Base-by-base conservation (phyloP, 768 basidiomycete species). In the Pleurotus tuber-regium region DNA sequence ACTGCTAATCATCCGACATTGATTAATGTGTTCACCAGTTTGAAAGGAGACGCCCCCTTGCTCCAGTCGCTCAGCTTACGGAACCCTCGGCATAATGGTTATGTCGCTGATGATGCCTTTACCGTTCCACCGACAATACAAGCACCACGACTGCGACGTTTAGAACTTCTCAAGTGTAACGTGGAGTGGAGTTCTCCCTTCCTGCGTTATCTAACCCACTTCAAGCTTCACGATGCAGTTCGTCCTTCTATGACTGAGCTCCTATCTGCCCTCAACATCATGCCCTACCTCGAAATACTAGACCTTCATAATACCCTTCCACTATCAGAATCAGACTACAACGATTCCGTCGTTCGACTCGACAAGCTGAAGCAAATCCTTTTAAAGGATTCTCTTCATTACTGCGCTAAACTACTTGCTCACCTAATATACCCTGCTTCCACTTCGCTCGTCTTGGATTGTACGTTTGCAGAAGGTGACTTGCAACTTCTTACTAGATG, bases 221-320 rank as follows among this genome's bases (percentile, higher is more conserved):
- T 78, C 24, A 67, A 64, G 36, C 55, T 78, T 8, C 57, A 66
- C 33, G 51, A 68, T 51, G 39, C 57, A 7, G 55, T 60, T 19
- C 66, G 65, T 24, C 70, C 71, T 1, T 59, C 66, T 5, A 61
- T 64, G 25, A 51, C 52, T 4, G 65, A 69, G 40, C 58, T 78
- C 21, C 46, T 67, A n/a, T 53, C 60, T 19, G 62, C 63, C 12
- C 67, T 78, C 7, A 44, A 61, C 14, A 57, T 60, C 42, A 70
- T 71, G 68, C 70, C 68, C 1, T 33, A 41, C 40, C 60, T 76
- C 9, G 63, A 59, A 39, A 55, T 61, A 11, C 58, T 76, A n/a
- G 59, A 69, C 51, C 60, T 76, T 3, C 66, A 69, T 36, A 59
- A 70, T 33, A 63, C 63, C 21, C 62, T 75, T 4, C 71, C 72